Percentiles rank a stretch among this genome's conserved stretches.
These are phyloP conservation scores for Xylaria arbuscula DNA, from an alignment of 2,329 filamentous ascomycete species.

Conservation along the genomic window DNA sequence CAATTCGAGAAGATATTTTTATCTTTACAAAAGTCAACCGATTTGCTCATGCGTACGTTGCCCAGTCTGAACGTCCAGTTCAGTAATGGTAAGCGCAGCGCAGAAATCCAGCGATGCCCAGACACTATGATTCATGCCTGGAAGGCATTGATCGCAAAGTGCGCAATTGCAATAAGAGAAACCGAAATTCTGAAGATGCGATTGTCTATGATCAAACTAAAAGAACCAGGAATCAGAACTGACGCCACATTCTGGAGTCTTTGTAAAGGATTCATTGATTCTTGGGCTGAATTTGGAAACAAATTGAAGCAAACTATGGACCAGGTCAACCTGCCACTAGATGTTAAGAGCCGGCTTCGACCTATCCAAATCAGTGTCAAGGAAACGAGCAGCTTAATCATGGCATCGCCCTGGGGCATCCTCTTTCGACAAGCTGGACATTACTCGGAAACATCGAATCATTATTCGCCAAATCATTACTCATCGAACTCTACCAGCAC, in stretches of 20 bases:
- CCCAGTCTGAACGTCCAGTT: conserved; percentile 78
- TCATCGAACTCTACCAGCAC: conserved; percentile 49
- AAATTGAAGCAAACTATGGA: conserved; percentile 68
- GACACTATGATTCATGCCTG: conserved; percentile 73
- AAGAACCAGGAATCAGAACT: conserved; percentile 79
- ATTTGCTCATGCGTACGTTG: conserved; percentile 76
- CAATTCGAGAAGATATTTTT: conserved; percentile 86
- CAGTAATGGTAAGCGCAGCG: conserved; percentile 69
- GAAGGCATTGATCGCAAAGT: conserved; percentile 77
- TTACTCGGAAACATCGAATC: conserved; percentile 40
- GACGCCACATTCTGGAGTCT: conserved; percentile 73
- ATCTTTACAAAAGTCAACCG: conserved; percentile 77
- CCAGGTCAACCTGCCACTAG: conserved; percentile 66
- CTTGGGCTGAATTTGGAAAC: conserved; percentile 74
- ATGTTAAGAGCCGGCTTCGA: conserved; percentile 78
- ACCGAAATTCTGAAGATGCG: conserved; percentile 77
- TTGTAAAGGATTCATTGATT: conserved; percentile 78
- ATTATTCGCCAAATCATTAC: conserved; percentile 51
- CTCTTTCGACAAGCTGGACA: conserved; percentile 52
- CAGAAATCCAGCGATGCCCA: conserved; percentile 68
- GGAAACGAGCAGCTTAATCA: conserved; percentile 80
- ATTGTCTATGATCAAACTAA: conserved; percentile 84
- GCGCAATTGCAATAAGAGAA: conserved; percentile 75
- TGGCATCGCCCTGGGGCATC: conserved; percentile 67
- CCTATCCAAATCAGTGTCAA: conserved; percentile 86